Conservation (phyloP, 805 yeast genomes). For the Ogataea methylovora region DNA sequence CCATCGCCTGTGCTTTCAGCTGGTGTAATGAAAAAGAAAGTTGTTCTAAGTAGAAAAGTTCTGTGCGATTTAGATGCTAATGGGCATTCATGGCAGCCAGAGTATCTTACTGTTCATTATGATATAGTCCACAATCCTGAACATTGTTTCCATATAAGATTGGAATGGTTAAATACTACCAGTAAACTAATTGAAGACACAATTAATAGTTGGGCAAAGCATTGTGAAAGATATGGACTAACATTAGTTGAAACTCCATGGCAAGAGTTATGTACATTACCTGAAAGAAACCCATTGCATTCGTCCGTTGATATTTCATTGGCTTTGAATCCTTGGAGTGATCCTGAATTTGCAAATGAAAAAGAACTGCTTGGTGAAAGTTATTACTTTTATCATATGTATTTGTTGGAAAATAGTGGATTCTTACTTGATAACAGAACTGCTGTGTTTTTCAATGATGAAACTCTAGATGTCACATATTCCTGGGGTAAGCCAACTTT, state of each 20-base stretch:
- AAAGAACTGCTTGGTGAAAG: conserved; percentile 37
- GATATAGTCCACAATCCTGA: conserved; percentile 92
- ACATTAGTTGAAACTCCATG: conserved; percentile 84
- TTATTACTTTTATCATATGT: conserved; percentile 70
- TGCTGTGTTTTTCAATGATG: conserved; percentile 46
- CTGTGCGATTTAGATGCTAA: conserved; percentile 70
- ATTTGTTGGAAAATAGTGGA: conserved; percentile 59
- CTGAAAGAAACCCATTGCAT: conserved; percentile 77
- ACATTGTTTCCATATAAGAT: conserved; percentile 83
- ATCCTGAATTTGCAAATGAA: conserved; percentile 39
- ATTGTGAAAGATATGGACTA: conserved; percentile 81
- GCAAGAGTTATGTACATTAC: conserved; percentile 74
- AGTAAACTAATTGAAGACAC: conserved; percentile 78
- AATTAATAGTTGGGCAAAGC: conserved; percentile 67
- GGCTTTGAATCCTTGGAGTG: conserved; percentile 66
- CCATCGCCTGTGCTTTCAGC: neutral
- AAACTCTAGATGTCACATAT: conserved; percentile 58
- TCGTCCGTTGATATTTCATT: conserved; percentile 67
- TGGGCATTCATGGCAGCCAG: conserved; percentile 66
- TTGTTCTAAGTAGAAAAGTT: conserved; percentile 60
- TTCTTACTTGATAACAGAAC: conserved; percentile 80
- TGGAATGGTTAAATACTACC: conserved; percentile 92
- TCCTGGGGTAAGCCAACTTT: conserved; percentile 90
- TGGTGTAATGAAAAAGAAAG: conserved; percentile 14
- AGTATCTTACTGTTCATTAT: conserved; percentile 73